Base-by-base conservation (phyloP, 495 filamentous ascomycete species). In the Podospora appendiculata region DNA sequence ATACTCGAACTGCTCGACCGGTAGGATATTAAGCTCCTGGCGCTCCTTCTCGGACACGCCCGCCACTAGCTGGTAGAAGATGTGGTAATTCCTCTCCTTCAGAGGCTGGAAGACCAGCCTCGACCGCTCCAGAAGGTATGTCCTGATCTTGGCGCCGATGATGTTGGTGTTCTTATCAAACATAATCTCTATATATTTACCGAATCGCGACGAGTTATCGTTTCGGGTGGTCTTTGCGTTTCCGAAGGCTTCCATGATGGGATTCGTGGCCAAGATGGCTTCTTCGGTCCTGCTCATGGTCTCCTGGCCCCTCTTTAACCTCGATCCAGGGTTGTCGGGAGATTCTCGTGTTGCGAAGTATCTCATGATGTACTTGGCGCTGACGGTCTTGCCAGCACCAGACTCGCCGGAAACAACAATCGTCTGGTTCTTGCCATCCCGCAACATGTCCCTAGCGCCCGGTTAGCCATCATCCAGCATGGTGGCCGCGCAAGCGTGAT, bases 151-250 rank as follows among this genome's bases (percentile, higher is more conserved):
- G 32, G 93, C 93, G 52, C 93, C 93, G 61, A 99, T 95, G 65
- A 99, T 99, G 63, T 95, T 93, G 50, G 90, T 95, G 58, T 83
- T 82, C 53, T 86, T 84, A 73, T 97, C 89, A 63, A 99, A 99
- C 88, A 99, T 89, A 58, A 99, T 99, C 70, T 99, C 93, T 57
- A 99, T 96, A 64, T 99, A 99, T 77, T 99, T 99, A 58, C 93
- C 93, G 68, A 99, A 99, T 53, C 93, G 83, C 16, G 92, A 96
- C 6, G 93, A 99, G 70, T 99, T 99, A 73, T 99, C 94, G 71
- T 99, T 99, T 57, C 93, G 79, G 1, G 94, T 97, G 4, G 93
- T 99, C 73, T 99, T 99, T 32, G 93, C 93, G 74, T 99, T 99
- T 58, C 93, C 93, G 66, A 99, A 99, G 6, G 93, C 90, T 79